phyloP scores from a whole-genome alignment of 2,329 filamentous ascomycete species.

The Colletotrichum musicola region DNA sequence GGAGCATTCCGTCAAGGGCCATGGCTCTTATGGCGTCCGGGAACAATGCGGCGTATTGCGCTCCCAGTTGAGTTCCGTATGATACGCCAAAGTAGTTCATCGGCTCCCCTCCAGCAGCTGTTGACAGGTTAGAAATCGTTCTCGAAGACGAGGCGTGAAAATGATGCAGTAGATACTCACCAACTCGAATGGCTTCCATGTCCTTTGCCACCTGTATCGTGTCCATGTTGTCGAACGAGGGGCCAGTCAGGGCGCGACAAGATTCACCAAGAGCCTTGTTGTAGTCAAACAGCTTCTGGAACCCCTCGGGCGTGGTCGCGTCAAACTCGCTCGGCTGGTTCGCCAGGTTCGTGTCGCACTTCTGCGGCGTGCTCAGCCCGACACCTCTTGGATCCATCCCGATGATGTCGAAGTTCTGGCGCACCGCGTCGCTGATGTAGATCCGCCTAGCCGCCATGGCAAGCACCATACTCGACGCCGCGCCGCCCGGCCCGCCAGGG shows the following conservation, averaged over 20 bases:
- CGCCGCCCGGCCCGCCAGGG: slow-evolving; percentile 29
- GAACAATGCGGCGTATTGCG: slow-evolving; percentile 27
- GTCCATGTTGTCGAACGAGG: slow-evolving; percentile 27
- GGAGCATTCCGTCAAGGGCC: slow-evolving; percentile 33
- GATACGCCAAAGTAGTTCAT: slow-evolving; percentile 34
- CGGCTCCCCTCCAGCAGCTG: slow-evolving; percentile 16
- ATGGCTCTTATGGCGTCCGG: slow-evolving; percentile 19
- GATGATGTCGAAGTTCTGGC: slow-evolving; percentile 24
- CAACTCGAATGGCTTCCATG: slow-evolving; percentile 28
- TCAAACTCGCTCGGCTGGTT: slow-evolving; percentile 31
- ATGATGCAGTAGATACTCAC: neutral
- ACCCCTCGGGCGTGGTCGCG: slow-evolving; percentile 33
- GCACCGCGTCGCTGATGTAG: slow-evolving; percentile 25
- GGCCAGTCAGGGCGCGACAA: slow-evolving; percentile 26
- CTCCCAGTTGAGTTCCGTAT: slow-evolving; percentile 31
- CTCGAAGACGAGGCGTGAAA: too few relatives aligned
- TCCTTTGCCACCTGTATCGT: slow-evolving; percentile 24
- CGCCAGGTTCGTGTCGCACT: slow-evolving; percentile 13
- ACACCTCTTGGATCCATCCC: slow-evolving; percentile 31
- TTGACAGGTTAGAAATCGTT: neutral
- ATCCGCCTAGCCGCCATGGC: slow-evolving; percentile 2
- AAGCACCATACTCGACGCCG: slow-evolving; percentile 29
- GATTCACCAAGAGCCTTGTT: slow-evolving; percentile 31
- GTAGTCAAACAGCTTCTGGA: slow-evolving; percentile 20
- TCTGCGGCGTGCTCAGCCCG: slow-evolving; percentile 18